These are phyloP conservation scores for Prillingera fragicola DNA, from an alignment of 1,284 basidiomycete genomes.

Conservation along the genomic window DNA sequence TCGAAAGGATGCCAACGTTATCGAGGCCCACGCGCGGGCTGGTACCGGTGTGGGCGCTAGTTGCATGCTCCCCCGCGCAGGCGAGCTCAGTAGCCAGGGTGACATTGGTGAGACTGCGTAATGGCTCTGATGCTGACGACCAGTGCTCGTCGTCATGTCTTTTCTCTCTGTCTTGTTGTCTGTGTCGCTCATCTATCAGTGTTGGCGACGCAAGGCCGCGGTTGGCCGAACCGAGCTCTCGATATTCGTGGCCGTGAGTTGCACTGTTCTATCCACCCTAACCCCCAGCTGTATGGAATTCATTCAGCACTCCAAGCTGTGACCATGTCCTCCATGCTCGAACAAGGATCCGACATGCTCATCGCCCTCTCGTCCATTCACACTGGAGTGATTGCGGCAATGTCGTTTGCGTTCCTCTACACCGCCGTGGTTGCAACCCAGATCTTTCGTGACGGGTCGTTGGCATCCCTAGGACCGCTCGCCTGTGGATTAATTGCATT, in stretches of 20 bases:
- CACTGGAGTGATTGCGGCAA: slow-evolving; percentile 59
- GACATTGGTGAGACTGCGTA: slow-evolving; percentile 43
- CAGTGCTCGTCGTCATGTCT: slow-evolving; percentile 40
- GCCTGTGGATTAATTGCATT: slow-evolving; percentile 57
- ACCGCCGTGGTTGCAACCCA: slow-evolving; percentile 77
- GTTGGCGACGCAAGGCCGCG: slow-evolving; percentile 32
- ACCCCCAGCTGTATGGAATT: slow-evolving; percentile 57
- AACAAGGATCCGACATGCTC: slow-evolving; percentile 65
- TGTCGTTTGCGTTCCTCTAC: slow-evolving; percentile 71
- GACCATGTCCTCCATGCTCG: slow-evolving; percentile 66
- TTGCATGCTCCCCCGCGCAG: slow-evolving; percentile 39
- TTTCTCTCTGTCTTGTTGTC: slow-evolving; percentile 32
- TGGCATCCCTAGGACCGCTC: slow-evolving; percentile 49
- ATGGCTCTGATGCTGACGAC: too few relatives aligned
- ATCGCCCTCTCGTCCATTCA: slow-evolving; percentile 67
- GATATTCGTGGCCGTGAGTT: slow-evolving; percentile 33
- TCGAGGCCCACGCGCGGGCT: slow-evolving; percentile 23
- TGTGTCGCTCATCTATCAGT: slow-evolving; percentile 20
- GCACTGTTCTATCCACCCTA: neutral
- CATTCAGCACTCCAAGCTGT: slow-evolving; percentile 70
- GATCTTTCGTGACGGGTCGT: slow-evolving; percentile 64
- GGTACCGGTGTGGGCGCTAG: slow-evolving; percentile 37
- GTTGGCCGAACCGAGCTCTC: slow-evolving; percentile 41
- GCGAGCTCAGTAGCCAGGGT: slow-evolving; percentile 33
- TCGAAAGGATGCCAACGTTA: slow-evolving; percentile 30